phyloP scores from a whole-genome alignment of 768 basidiomycete species.

The Guyanaporus albipodus region DNA sequence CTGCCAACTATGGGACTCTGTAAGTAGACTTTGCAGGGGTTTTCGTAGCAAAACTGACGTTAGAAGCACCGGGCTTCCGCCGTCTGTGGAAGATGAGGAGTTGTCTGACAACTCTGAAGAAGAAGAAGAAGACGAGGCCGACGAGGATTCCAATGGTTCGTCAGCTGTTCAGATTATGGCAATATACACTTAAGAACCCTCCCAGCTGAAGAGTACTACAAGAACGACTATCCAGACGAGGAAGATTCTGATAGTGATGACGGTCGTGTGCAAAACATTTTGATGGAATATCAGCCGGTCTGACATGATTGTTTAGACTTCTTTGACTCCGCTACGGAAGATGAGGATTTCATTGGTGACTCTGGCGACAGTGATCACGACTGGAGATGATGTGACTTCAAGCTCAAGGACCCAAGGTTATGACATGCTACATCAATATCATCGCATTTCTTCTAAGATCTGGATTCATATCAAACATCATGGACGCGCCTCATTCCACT shows the following conservation, averaged over 20 bases:
- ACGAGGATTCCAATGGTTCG: slow-evolving; percentile 82
- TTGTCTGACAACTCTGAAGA: slow-evolving; percentile 62
- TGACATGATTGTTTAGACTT: slow-evolving; percentile 40
- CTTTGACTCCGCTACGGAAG: slow-evolving; percentile 53
- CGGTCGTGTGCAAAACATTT: slow-evolving; percentile 32
- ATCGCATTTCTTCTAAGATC: slow-evolving; percentile 18
- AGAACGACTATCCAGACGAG: slow-evolving; percentile 81
- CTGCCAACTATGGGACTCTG: slow-evolving; percentile 61
- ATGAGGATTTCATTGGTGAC: slow-evolving; percentile 37
- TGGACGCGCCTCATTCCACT: slow-evolving; percentile 14
- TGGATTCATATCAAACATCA: slow-evolving; percentile 19
- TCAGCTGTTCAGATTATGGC: neutral
- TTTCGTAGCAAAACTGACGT: neutral
- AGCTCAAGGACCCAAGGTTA: no score
- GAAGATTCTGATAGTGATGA: slow-evolving; percentile 43
- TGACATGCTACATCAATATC: slow-evolving; percentile 4
- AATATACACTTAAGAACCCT: neutral
- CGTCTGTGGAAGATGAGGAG: slow-evolving; percentile 45
- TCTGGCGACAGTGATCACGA: slow-evolving; percentile 30
- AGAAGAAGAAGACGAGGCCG: slow-evolving; percentile 69
- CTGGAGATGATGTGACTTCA: slow-evolving; percentile 29
- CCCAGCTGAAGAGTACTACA: slow-evolving; percentile 78
- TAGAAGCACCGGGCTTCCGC: slow-evolving; percentile 61
- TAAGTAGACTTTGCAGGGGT: slow-evolving; percentile 31
- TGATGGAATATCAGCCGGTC: neutral